Evolutionary conservation across 192 early-diverging fungal genomes (phyloP).

Genomic region (Podila minutissima): DNA sequence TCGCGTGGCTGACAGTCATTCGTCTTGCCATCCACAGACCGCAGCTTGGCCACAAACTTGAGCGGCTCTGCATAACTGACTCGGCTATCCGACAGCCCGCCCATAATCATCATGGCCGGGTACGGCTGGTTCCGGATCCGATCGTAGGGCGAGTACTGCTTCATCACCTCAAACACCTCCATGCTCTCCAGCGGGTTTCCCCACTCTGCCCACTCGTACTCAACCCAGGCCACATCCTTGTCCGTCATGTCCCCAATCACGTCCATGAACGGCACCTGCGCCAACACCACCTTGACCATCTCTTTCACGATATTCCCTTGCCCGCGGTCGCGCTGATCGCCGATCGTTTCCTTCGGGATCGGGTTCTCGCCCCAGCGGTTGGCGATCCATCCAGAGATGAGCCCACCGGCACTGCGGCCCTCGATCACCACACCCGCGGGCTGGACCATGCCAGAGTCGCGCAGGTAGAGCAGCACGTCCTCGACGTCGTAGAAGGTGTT

Average conservation of each 20-base stretch:
- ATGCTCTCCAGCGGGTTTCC: constrained; percentile 31
- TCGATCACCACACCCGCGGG: constrained; percentile 16
- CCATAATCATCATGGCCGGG: constrained; percentile 45
- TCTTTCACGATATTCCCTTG: constrained; percentile 30
- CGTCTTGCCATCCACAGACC: constrained; percentile 38
- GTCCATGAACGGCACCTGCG: constrained; percentile 47
- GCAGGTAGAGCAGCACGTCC: constrained; percentile 23
- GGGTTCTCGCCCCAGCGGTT: constrained; percentile 40
- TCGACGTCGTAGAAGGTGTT: constrained; percentile 48
- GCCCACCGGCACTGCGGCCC: constrained; percentile 40
- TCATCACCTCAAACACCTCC: constrained; percentile 49
- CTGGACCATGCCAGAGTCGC: constrained; percentile 28
- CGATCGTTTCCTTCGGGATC: not conserved
- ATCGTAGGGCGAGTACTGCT: constrained; percentile 42
- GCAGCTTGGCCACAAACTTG: constrained; percentile 47
- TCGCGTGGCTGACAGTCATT: constrained; percentile 31
- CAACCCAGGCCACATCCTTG: constrained; percentile 36
- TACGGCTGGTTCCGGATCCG: constrained; percentile 41
- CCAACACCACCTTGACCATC: constrained; percentile 46
- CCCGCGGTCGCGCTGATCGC: not conserved
- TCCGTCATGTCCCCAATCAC: constrained; percentile 48
- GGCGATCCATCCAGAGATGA: constrained; percentile 40
- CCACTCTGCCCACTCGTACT: constrained; percentile 52
- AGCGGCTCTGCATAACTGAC: constrained; percentile 46
- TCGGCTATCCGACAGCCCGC: constrained; percentile 23